phyloP scores from a whole-genome alignment of 805 yeast species.

The Metschnikowia gruessii region DNA sequence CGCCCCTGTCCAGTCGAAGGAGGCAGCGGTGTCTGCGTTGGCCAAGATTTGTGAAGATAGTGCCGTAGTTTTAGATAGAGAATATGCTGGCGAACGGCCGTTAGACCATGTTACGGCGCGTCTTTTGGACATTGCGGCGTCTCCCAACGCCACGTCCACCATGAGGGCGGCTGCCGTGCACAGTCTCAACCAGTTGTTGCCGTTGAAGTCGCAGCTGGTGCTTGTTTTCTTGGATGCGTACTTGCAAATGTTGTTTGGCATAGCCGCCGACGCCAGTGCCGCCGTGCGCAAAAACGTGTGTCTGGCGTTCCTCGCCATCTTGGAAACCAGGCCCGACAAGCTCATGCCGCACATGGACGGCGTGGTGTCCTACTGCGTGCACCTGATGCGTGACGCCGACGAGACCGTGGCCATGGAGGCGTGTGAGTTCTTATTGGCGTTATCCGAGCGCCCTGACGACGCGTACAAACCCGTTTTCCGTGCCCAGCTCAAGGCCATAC shows the following conservation, averaged over 20 bases:
- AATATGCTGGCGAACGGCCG: slow-evolving; percentile 65
- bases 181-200: slow-evolving; percentile 75
- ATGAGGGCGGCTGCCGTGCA: slow-evolving; percentile 62
- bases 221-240: slow-evolving; percentile 63
- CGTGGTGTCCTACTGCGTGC: slow-evolving; percentile 80
- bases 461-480: slow-evolving; percentile 37
- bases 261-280: slow-evolving; percentile 62
- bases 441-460: slow-evolving; percentile 42
- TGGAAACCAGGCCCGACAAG: slow-evolving; percentile 79
- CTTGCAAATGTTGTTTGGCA: slow-evolving; percentile 57
- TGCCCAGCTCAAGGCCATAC: slow-evolving; percentile 56
- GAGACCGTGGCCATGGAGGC: slow-evolving; percentile 87
- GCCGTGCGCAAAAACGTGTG: slow-evolving; percentile 73
- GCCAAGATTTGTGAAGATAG: slow-evolving; percentile 91
- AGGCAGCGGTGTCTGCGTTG: slow-evolving; percentile 79
- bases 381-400: slow-evolving; percentile 61
- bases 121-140: slow-evolving; percentile 7
- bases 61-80: slow-evolving; percentile 58
- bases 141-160: slow-evolving; percentile 42
- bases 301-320: slow-evolving; percentile 63
- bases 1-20: slow-evolving; percentile 39
- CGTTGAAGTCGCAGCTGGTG: slow-evolving; percentile 64
- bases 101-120: slow-evolving; percentile 53
- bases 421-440: slow-evolving; percentile 80
- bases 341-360: slow-evolving; percentile 78